Base-by-base conservation (phyloP, 768 basidiomycete species). In the Lyophyllum semitale region DNA sequence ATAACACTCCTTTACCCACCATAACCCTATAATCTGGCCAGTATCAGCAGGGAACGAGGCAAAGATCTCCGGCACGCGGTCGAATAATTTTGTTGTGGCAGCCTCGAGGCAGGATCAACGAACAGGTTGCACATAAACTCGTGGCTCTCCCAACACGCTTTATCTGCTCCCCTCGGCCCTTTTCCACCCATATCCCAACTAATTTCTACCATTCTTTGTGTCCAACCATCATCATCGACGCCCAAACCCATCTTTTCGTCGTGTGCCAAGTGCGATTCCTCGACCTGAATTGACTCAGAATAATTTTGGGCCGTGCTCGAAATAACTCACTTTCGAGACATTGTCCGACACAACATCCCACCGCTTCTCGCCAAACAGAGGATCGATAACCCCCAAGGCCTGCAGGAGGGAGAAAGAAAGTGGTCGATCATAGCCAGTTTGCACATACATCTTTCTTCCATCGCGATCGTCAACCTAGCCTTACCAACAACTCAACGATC, bases 271-370 rank as follows among this genome's bases (percentile, higher is more conserved):
- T 23, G 37, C 47, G 30, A 60, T 61, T 32, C 58, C n/a, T n/a
- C n/a, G n/a, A n/a, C n/a, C n/a, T n/a, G n/a, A n/a, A n/a, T n/a
- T n/a, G n/a, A n/a, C n/a, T n/a, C n/a, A n/a, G n/a, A n/a, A n/a
- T n/a, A n/a, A n/a, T n/a, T n/a, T 67, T 76, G 75, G 64, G 67
- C 77, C 26, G 79, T 79, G 41, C 72, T 83, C 48, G 80, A 80
- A 48, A 72, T 82, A 37, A 58, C 63, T 53, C 73, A 51, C 53
- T 69, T 44, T 72, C 72, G 73, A 66, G 62, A 66, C 54, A 60
- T 64, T 61, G 17, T 74, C 68, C 62, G 67, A 71, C 60, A 63
- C 71, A 33, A 59, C 68, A 48, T 33, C 68, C 54, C 42, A 61
- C 58, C 54, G 60, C 69, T 40, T 64, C 18, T 70, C 55, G 54